Evolutionary conservation across 768 basidiomycete genomes (phyloP), one percentile per base, ranked within the genome.

Genomic region (Leccinum fibrillosum): DNA sequence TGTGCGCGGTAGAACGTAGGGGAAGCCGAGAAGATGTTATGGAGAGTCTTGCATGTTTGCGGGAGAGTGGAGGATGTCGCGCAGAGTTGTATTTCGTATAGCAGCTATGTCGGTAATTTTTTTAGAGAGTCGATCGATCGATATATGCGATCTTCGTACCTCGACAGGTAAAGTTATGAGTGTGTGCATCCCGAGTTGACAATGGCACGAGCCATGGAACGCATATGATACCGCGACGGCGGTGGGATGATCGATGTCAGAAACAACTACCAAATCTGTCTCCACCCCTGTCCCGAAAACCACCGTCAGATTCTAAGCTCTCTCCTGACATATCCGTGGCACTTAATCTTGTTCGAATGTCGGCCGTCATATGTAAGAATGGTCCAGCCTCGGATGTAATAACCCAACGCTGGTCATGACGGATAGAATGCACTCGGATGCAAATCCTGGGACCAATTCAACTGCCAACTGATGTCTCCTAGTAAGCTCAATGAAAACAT

Each of bases 21-120:
- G 0, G 89, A 79, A 2, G 74, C 69, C 9, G 76, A 71, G 75
- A 88, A 89, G 13, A 88, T 74, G 13, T 68, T 44, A 59, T 82
- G 69, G 19, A 94, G 69, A 39, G 77, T 70, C 58, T 73, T 80
- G 60, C 82, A 89, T 32, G 82, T 74, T 52, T 72, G 72, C 0
- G 92, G 92, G 8, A 97, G 74, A 35, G 75, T 65, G 17, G 82
- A 76, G 3, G 90, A 92, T 6, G 84, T 74, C 0, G 92, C 85
- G 61, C 78, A 78, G 17, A 90, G 79, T 62, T 94, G 89, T 13
- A 96, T 80, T 56, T 93, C 84, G 64, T 89, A 87, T 0, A 95
- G 72, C 9, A 98, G 78, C 94, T 95, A 63, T 3, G 59, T 65
- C 65, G 55, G 65, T 45, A 11, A 15, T 21, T 44, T 34, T 37